Conservation (phyloP, 148 eudicot species). For the Gaultheria prostrata region DNA sequence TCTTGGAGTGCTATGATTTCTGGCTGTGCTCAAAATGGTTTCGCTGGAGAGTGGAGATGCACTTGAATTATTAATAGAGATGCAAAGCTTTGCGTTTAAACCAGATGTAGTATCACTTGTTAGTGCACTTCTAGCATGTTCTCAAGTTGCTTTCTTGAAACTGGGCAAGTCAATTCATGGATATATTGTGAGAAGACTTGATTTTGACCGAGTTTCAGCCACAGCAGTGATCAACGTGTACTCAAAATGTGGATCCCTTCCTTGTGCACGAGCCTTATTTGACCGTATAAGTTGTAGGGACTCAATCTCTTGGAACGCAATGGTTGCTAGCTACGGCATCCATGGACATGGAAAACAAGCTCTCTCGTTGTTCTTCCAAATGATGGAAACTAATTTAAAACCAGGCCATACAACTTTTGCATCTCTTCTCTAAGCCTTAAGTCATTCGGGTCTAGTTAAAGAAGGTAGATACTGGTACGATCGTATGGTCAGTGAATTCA, state of each 20-base stretch:
- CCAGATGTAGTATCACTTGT: slow-evolving; percentile 58
- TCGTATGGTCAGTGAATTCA: slow-evolving; percentile 45
- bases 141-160: slow-evolving; percentile 54
- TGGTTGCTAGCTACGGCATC: slow-evolving; percentile 65
- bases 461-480: slow-evolving; percentile 69
- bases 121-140: slow-evolving; percentile 62
- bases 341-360: slow-evolving; percentile 74
- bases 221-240: slow-evolving; percentile 74
- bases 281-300: slow-evolving; percentile 46
- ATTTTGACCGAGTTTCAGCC: slow-evolving; percentile 38
- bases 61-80: slow-evolving; percentile 47
- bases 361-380: slow-evolving; percentile 48
- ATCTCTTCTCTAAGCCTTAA: slow-evolving; percentile 66
- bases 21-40: slow-evolving; percentile 70
- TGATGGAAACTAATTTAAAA: slow-evolving; percentile 37
- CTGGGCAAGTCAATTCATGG: slow-evolving; percentile 61
- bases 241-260: slow-evolving; percentile 67
- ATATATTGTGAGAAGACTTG: slow-evolving; percentile 41
- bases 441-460: slow-evolving; percentile 71
- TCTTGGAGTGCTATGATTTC: slow-evolving; percentile 72
- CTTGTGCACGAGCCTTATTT: slow-evolving; percentile 44
- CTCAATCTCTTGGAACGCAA: slow-evolving; percentile 57
- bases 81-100: slow-evolving; percentile 54
- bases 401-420: slow-evolving; percentile 79
- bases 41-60: slow-evolving; percentile 49